Evolutionary conservation across 225 moss, liverwort and hornwort genomes (phyloP), one percentile per base, ranked within the genome.

Genomic region (Asterella californica): DNA sequence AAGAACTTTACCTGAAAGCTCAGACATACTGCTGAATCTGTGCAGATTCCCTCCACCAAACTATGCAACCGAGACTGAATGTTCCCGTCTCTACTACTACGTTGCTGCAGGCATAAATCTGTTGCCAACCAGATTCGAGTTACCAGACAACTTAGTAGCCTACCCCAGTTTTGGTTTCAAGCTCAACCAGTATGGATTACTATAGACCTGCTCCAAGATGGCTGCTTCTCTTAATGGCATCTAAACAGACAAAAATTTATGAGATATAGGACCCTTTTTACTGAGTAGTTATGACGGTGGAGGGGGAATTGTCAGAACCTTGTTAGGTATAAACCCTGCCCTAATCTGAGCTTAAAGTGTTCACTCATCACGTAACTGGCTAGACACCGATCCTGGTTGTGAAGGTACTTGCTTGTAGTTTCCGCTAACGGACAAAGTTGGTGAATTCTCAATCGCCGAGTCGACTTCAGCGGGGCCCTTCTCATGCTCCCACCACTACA

Each of bases 211-310:
- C 42, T 88, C 81, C 82, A 92, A 82, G 53, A 83, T 86, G n/a
- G 95, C 93, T 65, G 87, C 89, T 74, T 85, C 90, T 57, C 90
- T 90, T 80, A 95, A 66, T 92, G 90, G 78, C 91, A 85, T 81
- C 83, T 87, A 82, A 93, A 93, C 86, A 89, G 76, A 34, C 88
- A 64, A 37, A 86, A 83, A 38, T 17, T 81, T 88, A 53, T 71
- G 82, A 15, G 91, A 81, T 78, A 93, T 74, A 14, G 82, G 83
- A 70, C 86, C 83, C 78, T 83, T 90, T 79, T 42, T 91, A 93
- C 62, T 93, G 92, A 66, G 86, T 81, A 33, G 92, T 91, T 54
- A 93, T 91, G 79, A 85, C 76, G 36, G 90, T 84, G 77, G 93
- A 90, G 45, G 89, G 73, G 32, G 77, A 7, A 42, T 42, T 42